Conservation (phyloP, 345 rosid species). For the Acer yangbiense region DNA sequence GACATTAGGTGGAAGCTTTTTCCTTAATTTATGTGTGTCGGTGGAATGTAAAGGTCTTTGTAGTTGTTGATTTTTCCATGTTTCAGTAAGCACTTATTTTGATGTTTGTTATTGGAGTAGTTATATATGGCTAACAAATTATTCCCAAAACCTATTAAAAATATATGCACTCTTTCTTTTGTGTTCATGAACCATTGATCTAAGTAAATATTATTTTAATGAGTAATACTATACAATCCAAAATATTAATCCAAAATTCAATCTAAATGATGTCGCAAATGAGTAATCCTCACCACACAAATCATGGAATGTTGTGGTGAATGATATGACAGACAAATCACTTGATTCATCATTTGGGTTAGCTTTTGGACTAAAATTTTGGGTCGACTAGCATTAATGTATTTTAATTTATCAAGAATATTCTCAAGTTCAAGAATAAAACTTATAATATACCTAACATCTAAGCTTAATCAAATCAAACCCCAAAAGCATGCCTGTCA, state of each 20-base stretch:
- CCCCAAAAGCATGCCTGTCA: background rate
- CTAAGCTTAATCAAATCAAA: background rate
- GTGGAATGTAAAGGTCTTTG: slow-evolving; percentile 1
- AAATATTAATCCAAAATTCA: too few species aligned
- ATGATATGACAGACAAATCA: too few species aligned
- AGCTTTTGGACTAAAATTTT: too few species aligned
- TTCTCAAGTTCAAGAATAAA: too few species aligned
- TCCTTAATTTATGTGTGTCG: background rate
- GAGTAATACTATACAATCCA: too few species aligned
- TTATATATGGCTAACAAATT: background rate
- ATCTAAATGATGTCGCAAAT: too few species aligned
- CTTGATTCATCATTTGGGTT: too few species aligned
- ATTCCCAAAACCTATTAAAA: background rate
- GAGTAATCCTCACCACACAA: too few species aligned
- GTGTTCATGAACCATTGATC: too few species aligned
- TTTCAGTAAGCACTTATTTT: background rate
- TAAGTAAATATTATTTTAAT: too few species aligned
- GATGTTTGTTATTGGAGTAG: background rate
- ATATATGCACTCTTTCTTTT: background rate
- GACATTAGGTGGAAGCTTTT: background rate
- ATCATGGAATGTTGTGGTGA: too few species aligned
- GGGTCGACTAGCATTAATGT: too few species aligned
- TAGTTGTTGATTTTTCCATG: background rate
- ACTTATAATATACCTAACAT: background rate
- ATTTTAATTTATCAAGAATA: background rate